Base-by-base conservation (phyloP, 768 basidiomycete species). In the Paxillus rubicundulus region DNA sequence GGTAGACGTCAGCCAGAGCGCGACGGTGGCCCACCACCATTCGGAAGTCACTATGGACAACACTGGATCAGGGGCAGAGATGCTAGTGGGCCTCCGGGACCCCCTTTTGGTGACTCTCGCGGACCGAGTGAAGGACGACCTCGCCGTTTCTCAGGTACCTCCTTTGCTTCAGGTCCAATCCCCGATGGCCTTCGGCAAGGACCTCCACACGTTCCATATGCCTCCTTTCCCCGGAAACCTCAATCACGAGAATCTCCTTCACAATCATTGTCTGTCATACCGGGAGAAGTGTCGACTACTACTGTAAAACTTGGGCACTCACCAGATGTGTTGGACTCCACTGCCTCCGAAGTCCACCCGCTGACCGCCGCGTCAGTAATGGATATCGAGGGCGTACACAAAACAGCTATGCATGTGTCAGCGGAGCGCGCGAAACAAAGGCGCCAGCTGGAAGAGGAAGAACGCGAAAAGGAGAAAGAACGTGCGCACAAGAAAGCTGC, bases 351-450 rank as follows among this genome's bases (percentile, higher is more conserved):
- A 38, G 45, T 47, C 14, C 50, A 58, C 6, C 33, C 36, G 17
- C 56, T 64, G 17, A 66, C 64, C 38, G 52, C 62, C 10, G 45
- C 70, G 5, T 63, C 67, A 36, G 52, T 55, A 21, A 65, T 73
- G 32, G 82, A 84, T 50, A 61, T 88, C 28, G 87, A 91, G 46
- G 82, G 82, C 47, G 80, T 74, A n/a, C 78, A 80, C 52, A 87
- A 88, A 65, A 82, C 84, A 42, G 72, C 85, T 16, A 93, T 94
- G 92, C 91, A 92, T 54, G 80, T 70, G 49, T 89, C 89, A 6
- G 92, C 92, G 2, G 91, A 89, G 55, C 80, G 91, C 37, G 92
- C 92, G 6, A 86, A 82, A 61, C 80, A 86, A 55, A 76, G 92
- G 49, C 75, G 90, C 43, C 85, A 89, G 61, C 79, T 87, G 46